phyloP scores from a whole-genome alignment of 129 eudicot species.

The Tanacetum coccineum region DNA sequence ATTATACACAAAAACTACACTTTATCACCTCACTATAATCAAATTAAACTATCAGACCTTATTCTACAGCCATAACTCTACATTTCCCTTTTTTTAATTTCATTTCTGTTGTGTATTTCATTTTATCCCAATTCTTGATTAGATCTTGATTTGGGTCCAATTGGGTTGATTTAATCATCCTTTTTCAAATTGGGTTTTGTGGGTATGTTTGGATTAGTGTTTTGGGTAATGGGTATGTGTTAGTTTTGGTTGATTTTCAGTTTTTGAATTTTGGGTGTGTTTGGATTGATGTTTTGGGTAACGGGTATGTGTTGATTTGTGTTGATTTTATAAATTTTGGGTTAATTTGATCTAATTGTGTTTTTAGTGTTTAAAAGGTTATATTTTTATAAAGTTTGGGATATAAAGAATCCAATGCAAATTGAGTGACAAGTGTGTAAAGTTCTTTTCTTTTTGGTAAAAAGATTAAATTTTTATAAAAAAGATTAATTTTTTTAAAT shows the following conservation, averaged over 20 bases:
- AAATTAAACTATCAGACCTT: too few species aligned
- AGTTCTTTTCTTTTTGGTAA: conserved; percentile 16
- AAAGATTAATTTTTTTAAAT: conserved; percentile 14
- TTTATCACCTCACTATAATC: too few species aligned
- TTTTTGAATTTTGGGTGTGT: too few species aligned
- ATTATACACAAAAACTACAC: background rate
- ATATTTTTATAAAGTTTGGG: conserved; percentile 26
- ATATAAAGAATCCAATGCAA: conserved; percentile 44
- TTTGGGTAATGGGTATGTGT: background rate
- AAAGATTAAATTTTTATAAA: too few species aligned
- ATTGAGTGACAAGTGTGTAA: conserved; percentile 33
- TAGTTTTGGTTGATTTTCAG: too few species aligned
- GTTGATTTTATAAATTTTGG: background rate
- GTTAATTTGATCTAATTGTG: background rate
- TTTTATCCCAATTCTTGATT: background rate
- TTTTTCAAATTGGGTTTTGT: too few species aligned
- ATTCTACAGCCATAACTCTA: too few species aligned
- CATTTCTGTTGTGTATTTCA: too few species aligned
- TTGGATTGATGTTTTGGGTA: too few species aligned
- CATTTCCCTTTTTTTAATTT: too few species aligned
- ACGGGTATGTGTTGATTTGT: background rate
- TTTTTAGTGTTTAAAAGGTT: conserved; percentile 33
- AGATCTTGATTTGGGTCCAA: conserved; percentile 10
- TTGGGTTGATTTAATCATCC: background rate
- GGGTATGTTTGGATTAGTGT: too few species aligned